Conservation (phyloP, 1,139 yeast genomes). For the Candida anutae region DNA sequence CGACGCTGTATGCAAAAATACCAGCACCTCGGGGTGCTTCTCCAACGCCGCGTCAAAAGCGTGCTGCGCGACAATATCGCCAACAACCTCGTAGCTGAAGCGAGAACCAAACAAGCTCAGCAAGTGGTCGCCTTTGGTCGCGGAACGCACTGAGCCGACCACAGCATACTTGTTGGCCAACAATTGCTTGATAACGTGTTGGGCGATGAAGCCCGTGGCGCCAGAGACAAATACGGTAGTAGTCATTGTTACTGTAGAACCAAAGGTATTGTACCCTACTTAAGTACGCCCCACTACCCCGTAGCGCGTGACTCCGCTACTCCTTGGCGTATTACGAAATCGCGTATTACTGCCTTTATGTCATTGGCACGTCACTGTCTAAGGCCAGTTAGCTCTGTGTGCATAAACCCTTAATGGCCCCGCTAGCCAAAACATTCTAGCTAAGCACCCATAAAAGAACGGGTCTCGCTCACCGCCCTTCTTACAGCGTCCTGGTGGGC, state of each 20-base stretch:
- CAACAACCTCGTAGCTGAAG: constrained; percentile 22
- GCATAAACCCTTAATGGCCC: too few species aligned
- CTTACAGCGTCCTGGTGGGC: too few species aligned
- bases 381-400: too few species aligned
- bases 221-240: constrained; percentile 28
- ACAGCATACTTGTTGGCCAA: constrained; percentile 23
- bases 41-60: constrained; percentile 25
- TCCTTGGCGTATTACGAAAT: too few species aligned
- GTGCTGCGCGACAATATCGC: constrained; percentile 18
- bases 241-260: not conserved
- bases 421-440: too few species aligned
- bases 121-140: constrained; percentile 23
- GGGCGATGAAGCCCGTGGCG: constrained; percentile 35
- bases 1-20: constrained; percentile 9
- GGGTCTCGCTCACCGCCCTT: too few species aligned
- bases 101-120: constrained; percentile 10
- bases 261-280: too few species aligned
- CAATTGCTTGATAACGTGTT: constrained; percentile 13
- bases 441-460: too few species aligned
- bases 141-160: constrained; percentile 29
- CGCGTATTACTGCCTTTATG: too few species aligned
- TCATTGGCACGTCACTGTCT: too few species aligned
- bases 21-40: constrained; percentile 19
- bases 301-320: too few species aligned
- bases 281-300: too few species aligned